Evolutionary conservation across 352 stramenopile species (phyloP).

Genomic region (Phytopythium boreale): DNA sequence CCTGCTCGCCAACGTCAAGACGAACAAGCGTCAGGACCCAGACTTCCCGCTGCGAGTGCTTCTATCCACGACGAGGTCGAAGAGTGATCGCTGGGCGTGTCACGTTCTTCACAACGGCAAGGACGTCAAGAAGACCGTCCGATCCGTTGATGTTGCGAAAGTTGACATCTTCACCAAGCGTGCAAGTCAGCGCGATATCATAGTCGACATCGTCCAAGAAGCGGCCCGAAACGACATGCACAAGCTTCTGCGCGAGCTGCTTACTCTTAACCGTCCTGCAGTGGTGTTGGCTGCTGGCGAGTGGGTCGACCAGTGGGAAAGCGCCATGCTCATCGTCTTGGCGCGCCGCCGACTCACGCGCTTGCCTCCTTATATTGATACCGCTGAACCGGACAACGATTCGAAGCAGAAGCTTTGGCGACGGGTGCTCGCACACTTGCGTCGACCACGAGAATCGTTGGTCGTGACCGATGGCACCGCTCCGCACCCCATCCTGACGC

Average conservation of each 20-base stretch:
- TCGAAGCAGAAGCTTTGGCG: too few relatives aligned
- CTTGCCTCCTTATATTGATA: too few relatives aligned
- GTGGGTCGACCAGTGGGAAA: not conserved
- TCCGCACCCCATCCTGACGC: not conserved
- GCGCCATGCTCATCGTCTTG: not conserved
- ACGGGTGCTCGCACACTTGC: too few relatives aligned
- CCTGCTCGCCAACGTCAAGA: conserved; percentile 2
- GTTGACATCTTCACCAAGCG: not conserved
- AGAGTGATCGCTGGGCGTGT: not conserved
- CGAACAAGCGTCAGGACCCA: not conserved
- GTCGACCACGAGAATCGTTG: too few relatives aligned
- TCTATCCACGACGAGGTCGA: not conserved
- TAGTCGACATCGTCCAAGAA: not conserved
- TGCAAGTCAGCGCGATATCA: not conserved
- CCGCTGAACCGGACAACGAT: not conserved
- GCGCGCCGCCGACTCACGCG: not conserved
- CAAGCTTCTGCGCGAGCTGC: not conserved
- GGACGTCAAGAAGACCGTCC: not conserved
- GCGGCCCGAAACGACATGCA: not conserved
- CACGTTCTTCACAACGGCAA: not conserved
- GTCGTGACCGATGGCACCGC: not conserved
- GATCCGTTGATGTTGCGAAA: too few relatives aligned
- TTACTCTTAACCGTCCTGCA: not conserved
- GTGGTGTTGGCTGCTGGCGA: not conserved
- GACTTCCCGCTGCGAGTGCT: not conserved